A percentile compares a stretch with the other conserved stretches of the same genome.
These are phyloP conservation scores for Marchantia paleacea DNA, from an alignment of 225 moss, liverwort and hornwort species.

Conservation along the genomic window DNA sequence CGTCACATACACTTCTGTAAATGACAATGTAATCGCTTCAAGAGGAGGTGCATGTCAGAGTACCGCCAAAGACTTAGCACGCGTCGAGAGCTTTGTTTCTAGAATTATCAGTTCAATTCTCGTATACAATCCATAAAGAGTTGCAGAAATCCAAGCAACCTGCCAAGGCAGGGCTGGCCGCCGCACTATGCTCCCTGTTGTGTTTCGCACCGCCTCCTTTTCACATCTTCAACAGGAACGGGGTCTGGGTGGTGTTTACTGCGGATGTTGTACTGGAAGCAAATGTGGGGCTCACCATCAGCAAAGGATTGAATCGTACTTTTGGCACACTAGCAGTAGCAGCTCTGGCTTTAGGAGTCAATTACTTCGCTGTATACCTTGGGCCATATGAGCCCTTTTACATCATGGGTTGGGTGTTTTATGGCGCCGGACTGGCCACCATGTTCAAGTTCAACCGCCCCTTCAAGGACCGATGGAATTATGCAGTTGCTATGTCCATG, in stretches of 20 bases:
- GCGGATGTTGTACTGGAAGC: conserved; percentile 77
- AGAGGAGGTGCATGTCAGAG: background rate
- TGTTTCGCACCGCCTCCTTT: conserved; percentile 53
- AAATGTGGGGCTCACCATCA: conserved; percentile 74
- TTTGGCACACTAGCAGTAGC: conserved; percentile 60
- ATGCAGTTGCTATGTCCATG: conserved; percentile 92
- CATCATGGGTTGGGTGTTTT: conserved; percentile 52
- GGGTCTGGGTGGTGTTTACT: conserved; percentile 70
- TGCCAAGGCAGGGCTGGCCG: conserved; percentile 64
- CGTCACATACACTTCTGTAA: background rate
- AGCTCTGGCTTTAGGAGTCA: conserved; percentile 48
- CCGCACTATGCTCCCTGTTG: conserved; percentile 55
- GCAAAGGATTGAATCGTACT: conserved; percentile 79
- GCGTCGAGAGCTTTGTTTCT: background rate
- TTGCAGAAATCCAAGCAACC: conserved; percentile 31
- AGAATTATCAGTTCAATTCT: background rate
- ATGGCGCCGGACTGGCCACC: conserved; percentile 62
- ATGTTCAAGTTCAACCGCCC: conserved; percentile 77
- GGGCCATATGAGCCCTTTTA: conserved; percentile 46
- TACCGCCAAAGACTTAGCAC: background rate
- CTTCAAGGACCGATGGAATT: conserved; percentile 81
- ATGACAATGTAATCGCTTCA: background rate
- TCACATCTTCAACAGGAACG: conserved; percentile 57
- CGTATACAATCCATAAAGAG: background rate
- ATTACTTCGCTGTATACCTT: conserved; percentile 28